These are phyloP conservation scores for Chamaecrista fasciculata DNA, from an alignment of 306 rosid genomes.

Conservation along the genomic window DNA sequence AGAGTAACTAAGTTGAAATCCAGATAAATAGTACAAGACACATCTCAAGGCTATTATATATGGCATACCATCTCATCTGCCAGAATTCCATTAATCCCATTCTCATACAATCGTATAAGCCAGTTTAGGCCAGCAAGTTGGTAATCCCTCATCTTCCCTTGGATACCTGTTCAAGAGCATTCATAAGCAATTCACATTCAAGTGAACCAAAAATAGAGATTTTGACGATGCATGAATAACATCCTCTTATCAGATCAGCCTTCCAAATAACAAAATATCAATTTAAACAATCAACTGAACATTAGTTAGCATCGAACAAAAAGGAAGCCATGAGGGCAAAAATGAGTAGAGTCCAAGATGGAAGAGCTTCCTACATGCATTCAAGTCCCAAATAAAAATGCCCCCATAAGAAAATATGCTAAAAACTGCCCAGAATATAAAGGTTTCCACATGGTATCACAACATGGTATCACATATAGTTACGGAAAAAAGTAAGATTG, in stretches of 20 bases:
- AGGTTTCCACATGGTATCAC: too few species aligned
- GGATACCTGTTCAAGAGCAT: slow-evolving; percentile 61
- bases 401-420: neutral
- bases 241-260: neutral
- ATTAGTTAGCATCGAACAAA: neutral
- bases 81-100: slow-evolving; percentile 97
- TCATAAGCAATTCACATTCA: slow-evolving; percentile 20
- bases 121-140: slow-evolving; percentile 98
- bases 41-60: neutral
- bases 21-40: neutral
- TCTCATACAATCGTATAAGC: slow-evolving; percentile 93
- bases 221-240: slow-evolving; percentile 2
- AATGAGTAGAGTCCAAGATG: neutral
- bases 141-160: slow-evolving; percentile 98
- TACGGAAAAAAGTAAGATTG: neutral
- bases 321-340: neutral
- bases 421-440: neutral
- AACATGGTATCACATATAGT: too few species aligned
- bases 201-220: neutral
- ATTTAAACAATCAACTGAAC: neutral
- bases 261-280: neutral
- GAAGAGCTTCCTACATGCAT: neutral
- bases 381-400: neutral
- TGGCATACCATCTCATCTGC: slow-evolving; percentile 94
- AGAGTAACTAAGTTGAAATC: neutral